These are phyloP conservation scores for Trypanosoma brucei DNA, from an alignment of 208 protist genomes.

Conservation along the genomic window DNA sequence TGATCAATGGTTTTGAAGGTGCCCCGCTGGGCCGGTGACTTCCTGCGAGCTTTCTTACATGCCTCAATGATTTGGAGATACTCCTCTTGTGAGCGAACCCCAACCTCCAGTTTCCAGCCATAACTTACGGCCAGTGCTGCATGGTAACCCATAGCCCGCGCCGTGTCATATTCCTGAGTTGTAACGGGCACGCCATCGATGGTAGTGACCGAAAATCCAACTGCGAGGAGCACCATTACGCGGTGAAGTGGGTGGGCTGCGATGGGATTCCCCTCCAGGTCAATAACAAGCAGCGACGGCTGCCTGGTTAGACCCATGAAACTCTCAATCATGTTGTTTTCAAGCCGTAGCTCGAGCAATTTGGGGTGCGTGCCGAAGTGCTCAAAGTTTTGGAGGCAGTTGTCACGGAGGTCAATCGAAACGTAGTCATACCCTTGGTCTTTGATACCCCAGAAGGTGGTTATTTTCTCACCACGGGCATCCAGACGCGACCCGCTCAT, in stretches of 20 bases:
- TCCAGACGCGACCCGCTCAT: conserved; percentile 57
- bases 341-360: conserved; percentile 47
- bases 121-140: conserved; percentile 73
- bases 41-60: conserved; percentile 27
- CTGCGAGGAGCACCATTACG: conserved; percentile 63
- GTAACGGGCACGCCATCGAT: conserved; percentile 59
- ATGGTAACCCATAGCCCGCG: conserved; percentile 27
- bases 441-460: conserved; percentile 43
- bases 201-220: conserved; percentile 53
- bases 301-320: conserved; percentile 72
- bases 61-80: conserved; percentile 48
- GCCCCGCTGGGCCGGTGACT: not conserved
- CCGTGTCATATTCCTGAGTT: conserved; percentile 41
- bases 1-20: conserved; percentile 17
- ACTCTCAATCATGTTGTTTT: conserved; percentile 48
- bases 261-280: conserved; percentile 63
- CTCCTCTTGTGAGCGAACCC: conserved; percentile 28
- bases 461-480: conserved; percentile 35
- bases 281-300: conserved; percentile 38
- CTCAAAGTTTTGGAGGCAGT: conserved; percentile 50
- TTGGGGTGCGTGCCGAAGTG: conserved; percentile 74
- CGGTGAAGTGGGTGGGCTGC: conserved; percentile 65
- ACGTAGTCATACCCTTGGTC: conserved; percentile 48
- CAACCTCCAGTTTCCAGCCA: conserved; percentile 65
- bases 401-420: conserved; percentile 53